These are phyloP conservation scores for Blastobotrys aristatus DNA, from an alignment of 1,139 yeast genomes.

Conservation along the genomic window DNA sequence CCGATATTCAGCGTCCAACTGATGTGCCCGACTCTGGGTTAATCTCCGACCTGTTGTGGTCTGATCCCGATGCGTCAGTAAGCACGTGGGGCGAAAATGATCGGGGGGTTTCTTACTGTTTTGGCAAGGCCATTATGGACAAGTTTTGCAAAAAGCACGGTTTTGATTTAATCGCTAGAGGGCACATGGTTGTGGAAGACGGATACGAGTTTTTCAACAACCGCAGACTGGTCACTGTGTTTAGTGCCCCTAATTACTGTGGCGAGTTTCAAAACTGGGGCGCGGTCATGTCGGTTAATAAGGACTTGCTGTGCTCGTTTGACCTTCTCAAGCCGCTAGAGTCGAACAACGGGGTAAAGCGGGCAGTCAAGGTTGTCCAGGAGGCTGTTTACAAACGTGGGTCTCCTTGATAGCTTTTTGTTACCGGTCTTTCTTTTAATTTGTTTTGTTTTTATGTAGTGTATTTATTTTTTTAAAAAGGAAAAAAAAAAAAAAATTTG, in stretches of 20 bases:
- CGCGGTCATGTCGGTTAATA: slow-evolving; percentile 82
- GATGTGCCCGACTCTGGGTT: slow-evolving; percentile 83
- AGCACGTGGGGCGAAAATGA: slow-evolving; percentile 78
- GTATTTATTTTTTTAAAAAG: not conserved
- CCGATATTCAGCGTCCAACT: slow-evolving; percentile 70
- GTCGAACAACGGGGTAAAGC: slow-evolving; percentile 10
- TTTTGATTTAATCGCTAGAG: slow-evolving; percentile 76
- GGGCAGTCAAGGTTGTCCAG: slow-evolving; percentile 8
- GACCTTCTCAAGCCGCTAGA: slow-evolving; percentile 65
- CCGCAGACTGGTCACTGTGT: slow-evolving; percentile 73
- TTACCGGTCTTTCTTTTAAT: not conserved
- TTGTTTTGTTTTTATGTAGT: not conserved
- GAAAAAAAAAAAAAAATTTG: too few relatives aligned
- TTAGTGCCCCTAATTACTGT: slow-evolving; percentile 86
- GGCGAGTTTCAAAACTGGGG: slow-evolving; percentile 92
- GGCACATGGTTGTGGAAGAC: slow-evolving; percentile 92
- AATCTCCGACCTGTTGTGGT: slow-evolving; percentile 79
- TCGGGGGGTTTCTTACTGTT: slow-evolving; percentile 80
- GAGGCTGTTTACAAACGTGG: slow-evolving; percentile 5
- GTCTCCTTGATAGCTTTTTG: not conserved
- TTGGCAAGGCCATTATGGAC: slow-evolving; percentile 69
- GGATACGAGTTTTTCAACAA: slow-evolving; percentile 84
- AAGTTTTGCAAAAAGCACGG: slow-evolving; percentile 64
- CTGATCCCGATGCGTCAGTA: slow-evolving; percentile 71
- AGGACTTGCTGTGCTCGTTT: slow-evolving; percentile 71